These are phyloP conservation scores for Flaveria brownii DNA, from an alignment of 129 eudicot species.

Conservation along the genomic window DNA sequence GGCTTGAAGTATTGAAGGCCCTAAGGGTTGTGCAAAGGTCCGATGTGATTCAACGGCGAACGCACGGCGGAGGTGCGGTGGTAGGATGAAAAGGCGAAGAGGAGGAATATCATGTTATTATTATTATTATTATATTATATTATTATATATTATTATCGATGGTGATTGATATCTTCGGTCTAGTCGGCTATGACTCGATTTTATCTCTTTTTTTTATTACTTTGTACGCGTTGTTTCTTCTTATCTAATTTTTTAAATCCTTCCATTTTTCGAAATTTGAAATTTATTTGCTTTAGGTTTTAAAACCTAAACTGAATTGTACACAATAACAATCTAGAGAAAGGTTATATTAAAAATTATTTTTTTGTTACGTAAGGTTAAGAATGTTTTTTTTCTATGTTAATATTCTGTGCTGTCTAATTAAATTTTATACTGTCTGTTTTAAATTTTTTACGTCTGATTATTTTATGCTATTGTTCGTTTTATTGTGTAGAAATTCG, in stretches of 20 bases:
- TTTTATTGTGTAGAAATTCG: too few relatives aligned
- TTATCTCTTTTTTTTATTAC: background rate
- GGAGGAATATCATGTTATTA: conserved; percentile 16
- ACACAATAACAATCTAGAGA: too few relatives aligned
- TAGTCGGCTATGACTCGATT: conserved; percentile 34
- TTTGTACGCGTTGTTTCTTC: conserved; percentile 1
- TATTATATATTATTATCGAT: background rate
- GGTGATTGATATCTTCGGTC: conserved; percentile 33
- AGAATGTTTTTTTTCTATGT: too few relatives aligned
- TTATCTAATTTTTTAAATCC: conserved; percentile 1
- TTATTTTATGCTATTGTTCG: too few relatives aligned
- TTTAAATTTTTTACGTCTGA: too few relatives aligned
- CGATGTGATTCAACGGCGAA: conserved; percentile 16
- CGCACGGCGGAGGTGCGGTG: conserved; percentile 26
- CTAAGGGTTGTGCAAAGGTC: conserved; percentile 1
- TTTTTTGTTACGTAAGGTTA: too few relatives aligned
- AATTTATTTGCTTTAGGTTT: too few relatives aligned
- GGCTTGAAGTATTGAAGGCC: conserved; percentile 9
- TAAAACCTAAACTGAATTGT: too few relatives aligned
- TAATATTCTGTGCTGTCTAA: too few relatives aligned
- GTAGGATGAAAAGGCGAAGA: conserved; percentile 9
- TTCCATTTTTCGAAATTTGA: background rate
- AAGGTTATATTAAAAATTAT: too few relatives aligned
- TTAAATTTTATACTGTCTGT: too few relatives aligned
- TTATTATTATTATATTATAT: background rate